phyloP scores from a whole-genome alignment of 352 stramenopile species.

The Globisporangium spiculum region DNA sequence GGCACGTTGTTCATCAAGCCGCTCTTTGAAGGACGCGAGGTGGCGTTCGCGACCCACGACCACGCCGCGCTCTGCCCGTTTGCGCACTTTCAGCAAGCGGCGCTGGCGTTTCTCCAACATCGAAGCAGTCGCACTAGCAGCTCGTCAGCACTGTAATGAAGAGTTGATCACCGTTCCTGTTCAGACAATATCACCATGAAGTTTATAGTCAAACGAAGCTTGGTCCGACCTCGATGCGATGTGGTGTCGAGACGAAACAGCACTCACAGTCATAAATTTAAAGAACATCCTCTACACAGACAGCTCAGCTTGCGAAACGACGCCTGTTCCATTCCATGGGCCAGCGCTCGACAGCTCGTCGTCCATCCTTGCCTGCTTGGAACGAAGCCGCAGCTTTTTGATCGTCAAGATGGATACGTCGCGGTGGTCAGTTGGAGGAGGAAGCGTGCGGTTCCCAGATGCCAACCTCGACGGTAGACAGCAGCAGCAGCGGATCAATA shows the following conservation, averaged over 20 bases:
- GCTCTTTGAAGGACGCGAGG: constrained; percentile 48
- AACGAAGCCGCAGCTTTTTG: neutral
- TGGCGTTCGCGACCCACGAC: constrained; percentile 40
- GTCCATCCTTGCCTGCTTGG: no score
- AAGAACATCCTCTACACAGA: no score
- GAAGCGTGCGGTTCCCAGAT: neutral
- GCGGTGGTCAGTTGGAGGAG: neutral
- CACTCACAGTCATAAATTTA: no score
- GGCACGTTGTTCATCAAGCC: constrained; percentile 45
- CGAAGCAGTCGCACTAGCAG: constrained; percentile 10
- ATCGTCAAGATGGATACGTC: neutral
- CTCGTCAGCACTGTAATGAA: constrained; percentile 14
- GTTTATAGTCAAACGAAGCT: neutral
- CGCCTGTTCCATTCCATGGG: no score
- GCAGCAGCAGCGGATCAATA: neutral
- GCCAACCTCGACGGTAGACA: neutral
- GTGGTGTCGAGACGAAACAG: no score
- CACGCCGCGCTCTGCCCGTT: constrained; percentile 55
- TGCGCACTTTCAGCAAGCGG: constrained; percentile 44
- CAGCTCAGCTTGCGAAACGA: no score
- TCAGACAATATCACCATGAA: neutral
- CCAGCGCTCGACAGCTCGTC: no score
- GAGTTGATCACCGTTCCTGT: neutral
- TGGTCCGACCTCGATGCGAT: neutral
- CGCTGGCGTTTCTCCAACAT: constrained; percentile 43